Conservation (phyloP, 768 basidiomycete species). For the Strobilomyces echinocephalus region DNA sequence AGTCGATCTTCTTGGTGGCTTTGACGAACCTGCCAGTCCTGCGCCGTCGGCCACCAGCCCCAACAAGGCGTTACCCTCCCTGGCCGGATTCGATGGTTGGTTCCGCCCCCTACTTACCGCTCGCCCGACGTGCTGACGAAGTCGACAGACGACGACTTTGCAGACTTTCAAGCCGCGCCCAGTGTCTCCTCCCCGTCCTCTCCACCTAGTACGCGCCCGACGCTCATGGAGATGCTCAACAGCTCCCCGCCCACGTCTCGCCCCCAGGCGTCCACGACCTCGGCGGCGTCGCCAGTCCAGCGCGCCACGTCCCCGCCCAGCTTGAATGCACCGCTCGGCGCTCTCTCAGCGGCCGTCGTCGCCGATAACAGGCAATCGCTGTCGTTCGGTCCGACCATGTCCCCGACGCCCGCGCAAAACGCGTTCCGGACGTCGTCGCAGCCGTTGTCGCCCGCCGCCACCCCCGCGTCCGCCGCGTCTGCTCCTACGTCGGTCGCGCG, state of each 20-base stretch:
- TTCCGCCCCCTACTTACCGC: background rate
- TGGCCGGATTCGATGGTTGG: slow-evolving; percentile 28
- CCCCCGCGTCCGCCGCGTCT: background rate
- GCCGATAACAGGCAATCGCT: slow-evolving; percentile 22
- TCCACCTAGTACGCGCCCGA: slow-evolving; percentile 30
- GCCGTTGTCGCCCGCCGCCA: slow-evolving; percentile 25
- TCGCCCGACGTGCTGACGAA: slow-evolving; percentile 6
- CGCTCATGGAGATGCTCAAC: slow-evolving; percentile 49
- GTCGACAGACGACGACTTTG: slow-evolving; percentile 73
- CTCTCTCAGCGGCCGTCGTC: slow-evolving; percentile 29
- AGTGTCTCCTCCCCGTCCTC: slow-evolving; percentile 34
- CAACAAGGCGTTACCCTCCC: slow-evolving; percentile 30
- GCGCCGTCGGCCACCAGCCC: slow-evolving; percentile 16
- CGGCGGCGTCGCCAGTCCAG: slow-evolving; percentile 10
- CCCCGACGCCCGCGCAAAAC: slow-evolving; percentile 17
- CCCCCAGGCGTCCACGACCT: slow-evolving; percentile 4
- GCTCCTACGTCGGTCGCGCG: slow-evolving; percentile 12
- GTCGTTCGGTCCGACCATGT: slow-evolving; percentile 16
- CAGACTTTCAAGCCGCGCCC: slow-evolving; percentile 79
- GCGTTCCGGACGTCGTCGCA: slow-evolving; percentile 22
- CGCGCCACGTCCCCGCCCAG: slow-evolving; percentile 22
- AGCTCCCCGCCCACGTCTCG: slow-evolving; percentile 26
- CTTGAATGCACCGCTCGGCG: slow-evolving; percentile 17
- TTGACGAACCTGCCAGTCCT: slow-evolving; percentile 48
- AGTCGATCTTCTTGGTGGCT: slow-evolving; percentile 73